Evolutionary conservation across 306 rosid genomes (phyloP).

Genomic region (Castanospermum australe): DNA sequence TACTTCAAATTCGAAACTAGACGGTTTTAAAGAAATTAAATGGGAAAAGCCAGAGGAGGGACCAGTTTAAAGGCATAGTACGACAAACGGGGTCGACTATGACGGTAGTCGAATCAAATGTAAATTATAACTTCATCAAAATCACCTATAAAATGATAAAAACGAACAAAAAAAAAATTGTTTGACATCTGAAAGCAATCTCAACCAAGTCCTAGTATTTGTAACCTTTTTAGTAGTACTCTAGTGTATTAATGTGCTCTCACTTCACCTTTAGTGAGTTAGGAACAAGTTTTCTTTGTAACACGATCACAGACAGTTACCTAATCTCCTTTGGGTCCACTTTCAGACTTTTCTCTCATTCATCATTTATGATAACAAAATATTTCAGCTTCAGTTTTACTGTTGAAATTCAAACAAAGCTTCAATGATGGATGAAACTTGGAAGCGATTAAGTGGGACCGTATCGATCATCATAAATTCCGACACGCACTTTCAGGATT

Average conservation of each 20-base stretch:
- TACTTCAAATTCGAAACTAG: too few relatives aligned
- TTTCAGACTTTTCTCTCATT: too few relatives aligned
- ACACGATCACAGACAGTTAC: not conserved
- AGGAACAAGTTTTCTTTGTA: not conserved
- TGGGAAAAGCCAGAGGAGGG: not conserved
- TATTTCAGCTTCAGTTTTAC: not conserved
- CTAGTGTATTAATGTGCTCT: too few relatives aligned
- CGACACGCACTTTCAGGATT: not conserved
- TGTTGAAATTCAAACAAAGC: slow-evolving; percentile 6
- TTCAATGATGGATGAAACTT: slow-evolving; percentile 20
- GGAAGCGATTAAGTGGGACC: slow-evolving; percentile 7
- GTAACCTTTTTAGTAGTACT: too few relatives aligned
- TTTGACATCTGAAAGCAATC: too few relatives aligned
- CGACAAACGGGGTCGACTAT: not conserved
- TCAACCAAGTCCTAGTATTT: too few relatives aligned
- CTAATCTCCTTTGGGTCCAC: not conserved
- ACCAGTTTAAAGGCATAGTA: too few relatives aligned
- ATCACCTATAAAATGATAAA: too few relatives aligned
- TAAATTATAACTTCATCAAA: too few relatives aligned
- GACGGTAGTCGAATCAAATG: too few relatives aligned
- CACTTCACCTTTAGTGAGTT: too few relatives aligned
- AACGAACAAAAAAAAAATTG: too few relatives aligned
- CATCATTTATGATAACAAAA: not conserved
- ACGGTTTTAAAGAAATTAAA: not conserved
- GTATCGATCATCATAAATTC: not conserved